Evolutionary conservation across 129 eudicot species (phyloP).

Genomic region (Flaveria trinervia): DNA sequence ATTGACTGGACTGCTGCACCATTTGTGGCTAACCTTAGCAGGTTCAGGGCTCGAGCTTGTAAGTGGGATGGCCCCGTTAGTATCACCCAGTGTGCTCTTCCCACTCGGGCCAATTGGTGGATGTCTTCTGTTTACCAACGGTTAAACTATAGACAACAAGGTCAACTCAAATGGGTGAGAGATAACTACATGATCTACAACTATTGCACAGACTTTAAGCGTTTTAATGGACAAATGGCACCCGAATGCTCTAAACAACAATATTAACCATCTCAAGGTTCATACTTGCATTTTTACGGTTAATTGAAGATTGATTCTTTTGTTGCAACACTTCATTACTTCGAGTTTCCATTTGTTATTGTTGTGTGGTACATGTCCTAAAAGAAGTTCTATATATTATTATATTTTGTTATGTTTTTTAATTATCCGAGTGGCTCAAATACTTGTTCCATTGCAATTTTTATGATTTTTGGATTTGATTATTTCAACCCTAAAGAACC

Average conservation of each 20-base stretch:
- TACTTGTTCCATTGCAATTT: no score
- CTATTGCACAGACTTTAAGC: conserved; percentile 53
- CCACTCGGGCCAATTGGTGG: conserved; percentile 56
- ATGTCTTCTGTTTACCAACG: conserved; percentile 40
- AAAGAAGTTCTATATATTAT: neutral
- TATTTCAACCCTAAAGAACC: no score
- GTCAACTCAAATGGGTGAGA: conserved; percentile 53
- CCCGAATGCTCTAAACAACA: conserved; percentile 59
- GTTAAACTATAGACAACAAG: conserved; percentile 35
- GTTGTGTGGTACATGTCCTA: neutral
- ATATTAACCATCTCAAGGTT: conserved; percentile 25
- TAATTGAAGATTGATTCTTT: neutral
- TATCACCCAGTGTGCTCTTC: conserved; percentile 35
- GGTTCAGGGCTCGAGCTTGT: conserved; percentile 59
- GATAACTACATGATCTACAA: conserved; percentile 60
- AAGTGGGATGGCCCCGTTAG: conserved; percentile 47
- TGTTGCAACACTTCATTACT: neutral
- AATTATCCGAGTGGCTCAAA: no score
- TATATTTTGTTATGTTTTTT: no score
- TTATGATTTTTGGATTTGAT: no score
- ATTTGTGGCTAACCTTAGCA: conserved; percentile 45
- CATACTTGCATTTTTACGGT: neutral
- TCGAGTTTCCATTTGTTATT: conserved; percentile 1
- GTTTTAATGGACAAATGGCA: conserved; percentile 55
- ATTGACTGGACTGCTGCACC: conserved; percentile 69